These are phyloP conservation scores for Kluyveromyces marxianus DNA, from an alignment of 1,139 yeast genomes.

Conservation along the genomic window DNA sequence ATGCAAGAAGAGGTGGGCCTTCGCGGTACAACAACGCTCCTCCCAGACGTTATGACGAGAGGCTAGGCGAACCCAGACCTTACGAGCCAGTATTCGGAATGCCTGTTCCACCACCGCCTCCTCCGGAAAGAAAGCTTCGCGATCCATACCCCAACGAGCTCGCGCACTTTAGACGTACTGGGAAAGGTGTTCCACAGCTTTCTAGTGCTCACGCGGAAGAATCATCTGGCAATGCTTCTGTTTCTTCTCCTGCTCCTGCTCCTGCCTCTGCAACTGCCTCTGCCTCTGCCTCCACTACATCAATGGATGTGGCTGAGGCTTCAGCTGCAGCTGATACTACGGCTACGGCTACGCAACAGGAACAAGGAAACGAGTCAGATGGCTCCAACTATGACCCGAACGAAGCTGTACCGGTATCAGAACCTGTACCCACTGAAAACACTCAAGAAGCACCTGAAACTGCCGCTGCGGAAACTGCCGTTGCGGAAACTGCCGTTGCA, in stretches of 20 bases:
- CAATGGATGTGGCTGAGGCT: neutral
- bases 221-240: no score
- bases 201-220: neutral
- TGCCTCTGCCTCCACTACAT: neutral
- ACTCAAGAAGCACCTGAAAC: neutral
- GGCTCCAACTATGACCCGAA: neutral
- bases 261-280: no score
- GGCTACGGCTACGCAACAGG: neutral
- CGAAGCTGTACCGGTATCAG: neutral
- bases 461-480: neutral
- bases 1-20: slow-evolving; percentile 12
- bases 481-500: neutral
- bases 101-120: neutral
- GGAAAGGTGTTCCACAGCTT: no score
- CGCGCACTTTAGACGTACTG: no score
- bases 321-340: neutral
- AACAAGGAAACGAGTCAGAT: neutral
- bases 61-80: slow-evolving; percentile 18
- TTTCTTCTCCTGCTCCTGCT: no score
- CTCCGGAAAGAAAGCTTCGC: neutral
- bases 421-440: neutral
- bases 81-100: slow-evolving; percentile 19
- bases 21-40: slow-evolving; percentile 10
- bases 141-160: neutral
- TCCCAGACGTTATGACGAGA: slow-evolving; percentile 11